Evolutionary conservation across 179 eudicot genomes (phyloP).

Genomic region (Spergularia azorica): DNA sequence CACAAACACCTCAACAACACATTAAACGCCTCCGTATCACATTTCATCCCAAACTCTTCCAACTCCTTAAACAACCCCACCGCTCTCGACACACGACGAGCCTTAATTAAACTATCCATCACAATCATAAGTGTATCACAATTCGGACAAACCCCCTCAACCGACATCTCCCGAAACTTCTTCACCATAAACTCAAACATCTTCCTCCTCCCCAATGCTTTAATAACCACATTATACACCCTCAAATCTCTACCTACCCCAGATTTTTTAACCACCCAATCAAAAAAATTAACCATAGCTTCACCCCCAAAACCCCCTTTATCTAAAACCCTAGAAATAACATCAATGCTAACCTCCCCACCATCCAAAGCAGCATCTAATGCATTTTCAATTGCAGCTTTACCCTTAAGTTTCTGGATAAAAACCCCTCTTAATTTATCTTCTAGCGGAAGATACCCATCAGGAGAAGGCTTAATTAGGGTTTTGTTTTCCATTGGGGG

Average conservation of each 20-base stretch:
- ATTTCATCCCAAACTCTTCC: slow-evolving; percentile 56
- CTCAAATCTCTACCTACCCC: slow-evolving; percentile 32
- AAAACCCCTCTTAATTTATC: slow-evolving; percentile 83
- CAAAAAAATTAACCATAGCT: slow-evolving; percentile 65
- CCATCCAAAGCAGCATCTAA: slow-evolving; percentile 36
- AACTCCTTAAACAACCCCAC: slow-evolving; percentile 51
- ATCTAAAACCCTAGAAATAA: slow-evolving; percentile 64
- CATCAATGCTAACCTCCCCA: slow-evolving; percentile 40
- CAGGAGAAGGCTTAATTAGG: slow-evolving; percentile 35
- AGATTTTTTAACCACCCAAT: slow-evolving; percentile 64
- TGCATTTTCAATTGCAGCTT: slow-evolving; percentile 47
- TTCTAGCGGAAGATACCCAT: slow-evolving; percentile 58
- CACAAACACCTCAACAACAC: slow-evolving; percentile 69
- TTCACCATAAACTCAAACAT: slow-evolving; percentile 57
- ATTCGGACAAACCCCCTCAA: slow-evolving; percentile 39
- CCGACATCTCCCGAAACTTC: slow-evolving; percentile 51
- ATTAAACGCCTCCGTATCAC: slow-evolving; percentile 56
- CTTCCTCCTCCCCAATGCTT: slow-evolving; percentile 84
- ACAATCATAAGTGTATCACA: slow-evolving; percentile 57
- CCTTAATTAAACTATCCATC: slow-evolving; percentile 66
- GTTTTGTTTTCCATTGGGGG: slow-evolving; percentile 18
- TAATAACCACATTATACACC: slow-evolving; percentile 57
- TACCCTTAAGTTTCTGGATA: slow-evolving; percentile 68
- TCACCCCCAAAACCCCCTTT: slow-evolving; percentile 66
- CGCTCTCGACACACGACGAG: slow-evolving; percentile 57